Conservation (phyloP, 169 alveolate genomes). For the Perkinsus marinus region DNA sequence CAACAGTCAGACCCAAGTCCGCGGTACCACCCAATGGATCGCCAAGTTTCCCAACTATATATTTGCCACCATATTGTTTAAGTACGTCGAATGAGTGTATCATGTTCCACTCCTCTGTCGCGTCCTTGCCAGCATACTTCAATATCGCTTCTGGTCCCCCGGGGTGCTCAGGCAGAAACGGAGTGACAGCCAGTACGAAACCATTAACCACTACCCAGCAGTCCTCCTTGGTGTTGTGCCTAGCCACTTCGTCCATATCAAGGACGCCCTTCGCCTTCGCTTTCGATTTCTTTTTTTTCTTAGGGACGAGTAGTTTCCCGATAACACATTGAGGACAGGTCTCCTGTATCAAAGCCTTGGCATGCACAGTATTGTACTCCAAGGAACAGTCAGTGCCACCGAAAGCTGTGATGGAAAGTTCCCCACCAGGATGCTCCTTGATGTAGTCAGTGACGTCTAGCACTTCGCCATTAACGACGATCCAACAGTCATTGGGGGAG, state of each 20-base stretch:
- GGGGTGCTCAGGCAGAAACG: constrained; percentile 42
- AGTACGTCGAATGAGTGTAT: background rate
- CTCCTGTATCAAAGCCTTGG: background rate
- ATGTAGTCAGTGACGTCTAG: constrained; percentile 41
- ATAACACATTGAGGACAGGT: background rate
- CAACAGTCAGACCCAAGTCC: background rate
- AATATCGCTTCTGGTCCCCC: constrained; percentile 45
- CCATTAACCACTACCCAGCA: constrained; percentile 50
- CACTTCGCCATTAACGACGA: constrained; percentile 32
- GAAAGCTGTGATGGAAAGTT: constrained; percentile 6
- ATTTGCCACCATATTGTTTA: background rate
- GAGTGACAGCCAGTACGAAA: constrained; percentile 46
- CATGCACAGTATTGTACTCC: background rate
- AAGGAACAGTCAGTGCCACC: background rate
- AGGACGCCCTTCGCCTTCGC: background rate
- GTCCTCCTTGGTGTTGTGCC: constrained; percentile 37
- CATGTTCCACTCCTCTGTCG: background rate
- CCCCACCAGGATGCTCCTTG: constrained; percentile 49
- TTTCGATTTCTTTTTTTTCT: background rate
- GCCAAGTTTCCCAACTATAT: background rate
- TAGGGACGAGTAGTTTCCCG: background rate
- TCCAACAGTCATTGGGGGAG: constrained; percentile 32
- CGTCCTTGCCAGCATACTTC: constrained; percentile 32
- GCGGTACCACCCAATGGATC: background rate
- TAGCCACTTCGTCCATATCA: constrained; percentile 17